These are phyloP conservation scores for Zasmidium angulare DNA, from an alignment of 2,329 filamentous ascomycete species.

Conservation along the genomic window DNA sequence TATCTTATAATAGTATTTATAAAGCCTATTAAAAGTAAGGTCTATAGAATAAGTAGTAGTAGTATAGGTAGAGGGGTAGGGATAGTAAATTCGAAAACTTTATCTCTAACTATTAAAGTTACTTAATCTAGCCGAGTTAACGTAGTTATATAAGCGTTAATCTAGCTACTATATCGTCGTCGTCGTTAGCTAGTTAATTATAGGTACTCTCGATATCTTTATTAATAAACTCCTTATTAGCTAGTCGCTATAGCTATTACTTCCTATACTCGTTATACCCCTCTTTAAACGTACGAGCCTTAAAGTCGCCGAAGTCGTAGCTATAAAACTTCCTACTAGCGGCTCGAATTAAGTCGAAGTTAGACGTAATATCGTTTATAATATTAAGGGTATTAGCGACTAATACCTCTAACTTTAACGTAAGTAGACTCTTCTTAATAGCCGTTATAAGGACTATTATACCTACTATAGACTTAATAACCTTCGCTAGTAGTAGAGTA, in stretches of 20 bases:
- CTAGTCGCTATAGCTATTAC: neutral
- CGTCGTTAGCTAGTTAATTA: neutral
- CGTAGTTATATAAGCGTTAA: neutral
- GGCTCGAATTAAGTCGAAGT: neutral
- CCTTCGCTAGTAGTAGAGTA: neutral
- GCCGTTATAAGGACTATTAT: too few relatives aligned
- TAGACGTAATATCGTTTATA: neutral
- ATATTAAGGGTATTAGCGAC: neutral
- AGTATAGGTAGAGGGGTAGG: neutral
- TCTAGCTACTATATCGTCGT: neutral
- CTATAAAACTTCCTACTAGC: neutral
- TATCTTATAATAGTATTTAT: neutral
- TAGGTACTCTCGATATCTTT: neutral
- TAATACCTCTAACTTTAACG: neutral
- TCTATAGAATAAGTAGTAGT: neutral
- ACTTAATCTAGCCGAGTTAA: neutral
- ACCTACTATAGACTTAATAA: neutral
- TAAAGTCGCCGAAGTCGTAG: neutral
- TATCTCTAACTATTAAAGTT: neutral
- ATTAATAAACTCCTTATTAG: neutral
- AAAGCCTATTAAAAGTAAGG: neutral
- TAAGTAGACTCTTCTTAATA: too few relatives aligned
- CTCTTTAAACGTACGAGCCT: neutral
- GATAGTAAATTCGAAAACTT: neutral
- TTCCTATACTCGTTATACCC: neutral